Evolutionary conservation across 164 flowering plant species (phyloP), one percentile per base, ranked within the genome.

Genomic region (Piper betle): DNA sequence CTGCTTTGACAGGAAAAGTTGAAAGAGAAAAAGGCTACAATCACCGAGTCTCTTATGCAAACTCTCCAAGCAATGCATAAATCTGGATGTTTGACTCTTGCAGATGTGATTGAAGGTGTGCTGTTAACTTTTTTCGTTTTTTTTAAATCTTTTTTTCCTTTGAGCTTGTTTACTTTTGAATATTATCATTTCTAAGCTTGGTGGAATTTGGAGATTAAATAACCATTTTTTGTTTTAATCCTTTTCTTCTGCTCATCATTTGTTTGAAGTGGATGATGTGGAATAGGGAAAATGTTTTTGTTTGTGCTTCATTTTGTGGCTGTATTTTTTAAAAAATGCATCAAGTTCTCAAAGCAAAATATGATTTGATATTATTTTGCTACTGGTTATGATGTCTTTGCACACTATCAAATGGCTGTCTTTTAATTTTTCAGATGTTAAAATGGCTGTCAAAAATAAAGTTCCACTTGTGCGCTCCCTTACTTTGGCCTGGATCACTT

Each of bases 381-480:
- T 1, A 58, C 10, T 6, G 3, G 15, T 58, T 17, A 18, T 18
- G 39, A 38, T 48, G 15, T n/a, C 64, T 50, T 52, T 17, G 57
- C 33, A 25, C 33, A 25, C 33, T 25, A 25, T 25, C 2, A 25
- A 25, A 25, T 25, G 33, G 33, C 33, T 25, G 33, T 25, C 33
- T 25, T 25, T 50, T 38, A 39, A 52, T 64, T 17, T 42, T 76
- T 74, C 91, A 94, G 99, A 94, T 79, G 74, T 94, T 61, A 88
- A 76, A 82, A 73, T 73, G 10, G 96, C 97, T 5, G 80, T 79
- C 43, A 94, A 91, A 78, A 87, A 94, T 62, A 94, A 94, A 81
- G 99, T 94, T 70, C 99, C 99, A 16, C 88, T 94, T 63, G 99
- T 94, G 63, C 91, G 99, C 55, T 94, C 99, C 20, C 73, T 82